A percentile compares a stretch with the other conserved stretches of the same genome.
These are phyloP conservation scores for Leptographium radiaticola DNA, from an alignment of 2,329 filamentous ascomycete genomes.

Conservation along the genomic window DNA sequence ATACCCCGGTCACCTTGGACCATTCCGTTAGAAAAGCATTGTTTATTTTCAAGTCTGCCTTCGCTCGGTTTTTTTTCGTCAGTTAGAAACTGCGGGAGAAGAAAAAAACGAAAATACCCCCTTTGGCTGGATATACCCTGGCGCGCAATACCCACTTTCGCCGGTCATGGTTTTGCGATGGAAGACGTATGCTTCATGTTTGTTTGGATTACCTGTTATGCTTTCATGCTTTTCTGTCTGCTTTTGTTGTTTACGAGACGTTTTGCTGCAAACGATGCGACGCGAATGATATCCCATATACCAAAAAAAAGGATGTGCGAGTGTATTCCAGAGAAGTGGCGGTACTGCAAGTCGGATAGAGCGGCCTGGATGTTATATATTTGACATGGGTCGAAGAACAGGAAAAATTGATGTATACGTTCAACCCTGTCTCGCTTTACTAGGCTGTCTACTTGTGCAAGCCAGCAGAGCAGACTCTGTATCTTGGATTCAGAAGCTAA, in stretches of 20 bases:
- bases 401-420: no score
- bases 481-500: no score
- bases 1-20: conserved; percentile 87
- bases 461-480: no score
- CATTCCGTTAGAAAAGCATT: conserved; percentile 63
- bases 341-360: no score
- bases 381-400: no score
- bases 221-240: not conserved
- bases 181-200: conserved; percentile 6
- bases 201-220: not conserved
- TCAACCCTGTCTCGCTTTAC: no score
- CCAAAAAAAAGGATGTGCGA: conserved; percentile 3
- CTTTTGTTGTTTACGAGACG: not conserved
- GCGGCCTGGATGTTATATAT: no score
- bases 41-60: conserved; percentile 24
- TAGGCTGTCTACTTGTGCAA: no score
- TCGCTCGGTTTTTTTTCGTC: conserved; percentile 15
- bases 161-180: conserved; percentile 9
- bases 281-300: conserved; percentile 11
- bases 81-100: conserved; percentile 8
- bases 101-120: conserved; percentile 26
- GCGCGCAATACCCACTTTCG: conserved; percentile 34
- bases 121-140: conserved; percentile 52
- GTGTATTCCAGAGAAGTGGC: not conserved
- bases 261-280: conserved; percentile 5